Evolutionary conservation across 164 flowering plant species (phyloP), one percentile per base, ranked within the genome.

Genomic region (Chimonanthus praecox): DNA sequence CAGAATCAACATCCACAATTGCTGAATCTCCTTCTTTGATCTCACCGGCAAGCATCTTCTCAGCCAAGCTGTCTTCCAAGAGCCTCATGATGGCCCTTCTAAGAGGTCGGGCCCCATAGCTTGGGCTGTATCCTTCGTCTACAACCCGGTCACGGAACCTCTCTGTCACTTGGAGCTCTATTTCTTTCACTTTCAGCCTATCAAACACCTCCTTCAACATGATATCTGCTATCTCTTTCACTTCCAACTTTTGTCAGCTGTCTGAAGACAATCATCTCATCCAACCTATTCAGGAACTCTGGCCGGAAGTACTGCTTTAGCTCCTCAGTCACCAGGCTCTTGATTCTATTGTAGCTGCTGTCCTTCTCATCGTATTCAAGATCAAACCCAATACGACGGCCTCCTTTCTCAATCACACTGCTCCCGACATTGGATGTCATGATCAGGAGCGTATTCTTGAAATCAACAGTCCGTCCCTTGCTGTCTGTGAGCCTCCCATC

Each of bases 381-480:
- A 73, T 90, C 92, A 70, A 90, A 92, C 20, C 94, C 96, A 5
- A 90, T 84, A 13, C 85, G 64, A 11, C 90, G 82, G 20, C 90
- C 91, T 61, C 96, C 96, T 78, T 88, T 89, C 83, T 89, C 92
- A 50, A 89, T 89, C 7, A 90, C 92, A 73, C 91, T 92, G 76
- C 94, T 88, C 63, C 97, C 97, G 4, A 90, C 89, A 67, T 92
- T 92, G 7, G 97, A 92, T 47, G 97, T 92, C 97, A 92, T 90
- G 44, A 92, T 92, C 64, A 92, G 74, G 72, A 92, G 92, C 0
- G 97, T 90, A 76, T 90, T 90, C 81, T 92, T 92, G 84, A 92
- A 92, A 75, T 92, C 92, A 64, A 90, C 94, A 2, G 97, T 89
- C 62, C 96, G 74, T 10, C 97, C 96, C 77, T 90, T 92, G 87